Evolutionary conservation across 2,329 filamentous ascomycete species (phyloP), one percentile per base, ranked within the genome.

Genomic region (Xylariaceae sp.): DNA sequence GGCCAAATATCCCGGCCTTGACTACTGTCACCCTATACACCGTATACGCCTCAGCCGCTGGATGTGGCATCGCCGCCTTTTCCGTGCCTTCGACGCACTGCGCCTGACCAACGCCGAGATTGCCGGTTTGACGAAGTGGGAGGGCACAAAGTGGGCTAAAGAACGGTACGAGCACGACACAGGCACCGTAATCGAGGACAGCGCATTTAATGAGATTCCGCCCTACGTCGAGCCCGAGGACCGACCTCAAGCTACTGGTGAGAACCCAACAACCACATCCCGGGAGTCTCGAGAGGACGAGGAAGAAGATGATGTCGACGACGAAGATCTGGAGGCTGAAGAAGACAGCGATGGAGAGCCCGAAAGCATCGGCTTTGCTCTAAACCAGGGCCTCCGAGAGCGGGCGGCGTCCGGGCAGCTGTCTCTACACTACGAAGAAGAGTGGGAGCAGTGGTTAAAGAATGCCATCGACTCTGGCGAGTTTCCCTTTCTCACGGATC

Each of bases 61-160:
- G 79, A 83, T 82, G 13, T 90, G 89, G 83, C 89, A 93, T 73
- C 81, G 85, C 62, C 83, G 86, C 59, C 81, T 93, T 10, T 92
- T 93, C 73, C 83, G 85, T 47, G 88, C 88, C 34, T 91, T 93
- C 68, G 88, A 92, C 73, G 76, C 74, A 30, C 79, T 92, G 23
- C 80, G 80, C 49, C 78, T 92, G 45, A 93, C 89, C 6, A 76
- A 83, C 59, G 76, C 78, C 66, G 89, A 93, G 71, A 90, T 93
- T 66, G 80, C 84, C 56, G 78, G 79, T 53, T 78, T 92, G 70
- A 92, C 89, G 60, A 87, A 89, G 69, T 93, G 89, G 89, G 89
- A 92, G 76, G 89, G 89, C 59, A 92, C 89, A 8, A 85, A 87
- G 62, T 92, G 89, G 89, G 89, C 89, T 62, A 87, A 91, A 70